Evolutionary conservation across 1,284 basidiomycete species (phyloP), one percentile per base, ranked within the genome.

Genomic region (Mycena citricolor): DNA sequence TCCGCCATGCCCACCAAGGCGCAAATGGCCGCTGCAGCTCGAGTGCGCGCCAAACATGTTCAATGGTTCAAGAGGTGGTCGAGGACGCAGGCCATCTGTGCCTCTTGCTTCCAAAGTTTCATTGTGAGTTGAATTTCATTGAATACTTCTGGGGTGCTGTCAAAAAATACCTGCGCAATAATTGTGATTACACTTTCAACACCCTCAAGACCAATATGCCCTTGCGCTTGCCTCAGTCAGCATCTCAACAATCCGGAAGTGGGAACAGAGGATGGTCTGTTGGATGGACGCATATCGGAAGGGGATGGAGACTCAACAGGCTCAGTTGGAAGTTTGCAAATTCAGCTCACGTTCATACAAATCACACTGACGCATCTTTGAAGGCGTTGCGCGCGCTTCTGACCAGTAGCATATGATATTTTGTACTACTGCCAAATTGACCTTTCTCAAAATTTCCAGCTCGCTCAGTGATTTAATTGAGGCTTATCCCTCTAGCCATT

Each of bases 81-180:
- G 51, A 62, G 14, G 39, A 14, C 2, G 35, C 52, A 21, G 58
- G 62, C 8, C 58, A 63, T 38, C 33, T 56, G 17, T 60, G 55
- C 44, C 51, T 54, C 14, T 50, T 59, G 11, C n/a, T n/a, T n/a
- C 46, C 42, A 12, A 45, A 46, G 30, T 52, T 45, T 26, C 51
- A 39, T 29, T 52, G 51, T 28, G 43, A 57, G 25, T 30, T 54
- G 1, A 52, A 52, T 35, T 47, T 54, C 12, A 54, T 56, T 31
- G 51, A 57, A 30, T 41, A 51, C 19, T 41, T 63, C 44, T 66
- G 63, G 63, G 64, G 63, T 7, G 49, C 52, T 8, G 57, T 62
- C 6, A 65, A 66, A 47, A 41, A 46, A 19, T 52, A 54, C 13
- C 60, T 61, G 33, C 48, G 57, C 3, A 45, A 59, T 13, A 20